These are phyloP conservation scores for Tolypocladium endophyticum DNA, from an alignment of 2,329 filamentous ascomycete genomes.

Conservation along the genomic window DNA sequence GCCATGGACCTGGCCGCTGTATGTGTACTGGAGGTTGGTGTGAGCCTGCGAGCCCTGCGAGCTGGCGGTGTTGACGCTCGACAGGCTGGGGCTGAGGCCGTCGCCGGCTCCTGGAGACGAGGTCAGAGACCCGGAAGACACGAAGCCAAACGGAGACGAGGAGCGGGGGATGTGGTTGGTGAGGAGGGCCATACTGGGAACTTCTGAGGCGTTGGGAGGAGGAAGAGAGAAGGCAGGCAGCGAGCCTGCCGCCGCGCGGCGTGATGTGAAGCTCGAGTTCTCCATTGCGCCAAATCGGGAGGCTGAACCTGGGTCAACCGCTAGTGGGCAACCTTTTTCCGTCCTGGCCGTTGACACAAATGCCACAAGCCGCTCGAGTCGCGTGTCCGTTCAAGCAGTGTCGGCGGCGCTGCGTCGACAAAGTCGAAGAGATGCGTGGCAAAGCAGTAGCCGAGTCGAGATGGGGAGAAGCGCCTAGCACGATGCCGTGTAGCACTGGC, in stretches of 20 bases:
- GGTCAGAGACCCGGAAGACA: slow-evolving; percentile 21
- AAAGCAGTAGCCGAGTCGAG: neutral
- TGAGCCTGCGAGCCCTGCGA: slow-evolving; percentile 47
- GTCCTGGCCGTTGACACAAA: neutral
- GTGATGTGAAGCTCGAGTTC: slow-evolving; percentile 20
- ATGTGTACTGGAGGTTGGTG: slow-evolving; percentile 35
- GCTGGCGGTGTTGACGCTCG: slow-evolving; percentile 50
- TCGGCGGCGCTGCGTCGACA: neutral
- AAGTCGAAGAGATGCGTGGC: neutral
- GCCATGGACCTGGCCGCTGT: slow-evolving; percentile 39
- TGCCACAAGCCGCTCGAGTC: neutral
- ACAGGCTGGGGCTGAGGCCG: slow-evolving; percentile 50
- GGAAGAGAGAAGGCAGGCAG: slow-evolving; percentile 25
- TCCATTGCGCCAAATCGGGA: slow-evolving; percentile 13
- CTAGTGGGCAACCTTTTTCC: neutral
- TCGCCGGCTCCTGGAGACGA: slow-evolving; percentile 42
- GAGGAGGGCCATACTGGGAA: slow-evolving; percentile 21
- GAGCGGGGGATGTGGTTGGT: slow-evolving; percentile 13
- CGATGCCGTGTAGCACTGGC: slow-evolving; percentile 3
- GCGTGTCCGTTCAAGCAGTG: neutral
- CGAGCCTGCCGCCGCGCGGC: slow-evolving; percentile 21
- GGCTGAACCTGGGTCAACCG: neutral
- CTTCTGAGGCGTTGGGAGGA: slow-evolving; percentile 20
- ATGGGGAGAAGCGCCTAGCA: slow-evolving; percentile 1
- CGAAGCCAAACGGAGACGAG: slow-evolving; percentile 14